Evolutionary conservation across 1,284 basidiomycete species (phyloP), one percentile per base, ranked within the genome.

Genomic region (Malassezia furfur): DNA sequence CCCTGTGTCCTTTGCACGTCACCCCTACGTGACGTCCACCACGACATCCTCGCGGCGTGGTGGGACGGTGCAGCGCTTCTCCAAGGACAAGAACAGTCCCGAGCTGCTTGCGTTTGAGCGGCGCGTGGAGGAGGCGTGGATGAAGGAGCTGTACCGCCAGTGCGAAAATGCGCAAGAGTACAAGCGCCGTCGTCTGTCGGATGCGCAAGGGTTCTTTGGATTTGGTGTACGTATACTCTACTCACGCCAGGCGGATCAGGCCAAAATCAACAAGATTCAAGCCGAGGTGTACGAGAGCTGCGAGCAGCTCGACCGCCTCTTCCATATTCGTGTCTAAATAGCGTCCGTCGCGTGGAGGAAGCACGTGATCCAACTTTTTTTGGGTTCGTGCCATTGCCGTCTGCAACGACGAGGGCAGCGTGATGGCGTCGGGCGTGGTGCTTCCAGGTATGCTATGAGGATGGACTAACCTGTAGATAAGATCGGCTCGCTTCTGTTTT

Each of bases 401-500:
- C 14, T 37, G 36, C 36, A 14, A 17, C 36, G 36, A 37, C 36
- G 36, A n/a, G 11, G 36, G 32, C 32, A 34, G 6, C 11, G 34
- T 22, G 32, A 56, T 46, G 54, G n/a, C n/a, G 19, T 28, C 19
- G 30, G 34, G 21, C 21, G 39, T 31, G 32, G 37, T 50, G 32
- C 37, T 47, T 32, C 45, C 45, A n/a, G 45, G 45, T 47, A 35
- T 11, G 44, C 12, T 35, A 3, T 2, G 5, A 1, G 9, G 5
- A n/a, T 15, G 8, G 31, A 35, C 44, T 31, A 6, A 32, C 31
- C 15, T 4, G 11, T 21, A 65, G 68, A 73, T 57, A 69, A 70
- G 41, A 74, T 76, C 83, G 90, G 93, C 50, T 91, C 91, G 5
- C 80, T 96, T 25, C 80, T 96, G 44, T 96, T 98, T 77, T 98